phyloP scores from a whole-genome alignment of 345 rosid species.

The Populus alba region DNA sequence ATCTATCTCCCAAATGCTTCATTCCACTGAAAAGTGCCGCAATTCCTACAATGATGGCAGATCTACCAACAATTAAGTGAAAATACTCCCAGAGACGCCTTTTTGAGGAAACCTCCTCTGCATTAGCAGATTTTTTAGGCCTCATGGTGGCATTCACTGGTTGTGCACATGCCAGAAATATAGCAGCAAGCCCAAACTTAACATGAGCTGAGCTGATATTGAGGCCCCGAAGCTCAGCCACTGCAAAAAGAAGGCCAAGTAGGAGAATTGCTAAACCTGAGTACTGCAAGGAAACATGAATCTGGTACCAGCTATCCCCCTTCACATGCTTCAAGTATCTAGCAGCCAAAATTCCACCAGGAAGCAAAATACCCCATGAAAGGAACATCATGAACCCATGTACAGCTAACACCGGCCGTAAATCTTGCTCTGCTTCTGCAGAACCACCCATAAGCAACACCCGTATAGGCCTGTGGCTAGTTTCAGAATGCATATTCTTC shows the following conservation, averaged over 20 bases:
- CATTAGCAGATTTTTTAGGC: slow-evolving; percentile 65
- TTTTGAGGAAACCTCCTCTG: slow-evolving; percentile 46
- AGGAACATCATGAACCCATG: slow-evolving; percentile 99
- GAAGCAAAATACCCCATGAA: slow-evolving; percentile 95
- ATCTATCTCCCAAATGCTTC: slow-evolving; percentile 77
- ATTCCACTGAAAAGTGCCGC: slow-evolving; percentile 67
- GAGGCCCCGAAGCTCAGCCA: slow-evolving; percentile 86
- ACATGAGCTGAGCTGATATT: slow-evolving; percentile 67
- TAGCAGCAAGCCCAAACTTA: slow-evolving; percentile 71
- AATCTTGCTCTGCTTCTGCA: slow-evolving; percentile 91
- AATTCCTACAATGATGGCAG: slow-evolving; percentile 56
- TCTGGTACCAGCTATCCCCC: slow-evolving; percentile 90
- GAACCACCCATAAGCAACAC: slow-evolving; percentile 78
- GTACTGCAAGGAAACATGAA: slow-evolving; percentile 87
- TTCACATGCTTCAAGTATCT: slow-evolving; percentile 89
- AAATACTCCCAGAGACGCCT: slow-evolving; percentile 81
- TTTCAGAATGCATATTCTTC: slow-evolving; percentile 87
- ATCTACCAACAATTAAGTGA: slow-evolving; percentile 66
- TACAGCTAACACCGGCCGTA: slow-evolving; percentile 81
- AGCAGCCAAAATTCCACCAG: slow-evolving; percentile 83
- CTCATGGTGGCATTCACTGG: slow-evolving; percentile 79
- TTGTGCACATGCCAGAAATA: slow-evolving; percentile 70
- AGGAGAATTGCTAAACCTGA: slow-evolving; percentile 81
- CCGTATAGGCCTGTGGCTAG: slow-evolving; percentile 82
- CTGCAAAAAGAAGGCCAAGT: slow-evolving; percentile 84